Conservation (phyloP, 2,329 filamentous ascomycete species). For the Fusarium sp. region DNA sequence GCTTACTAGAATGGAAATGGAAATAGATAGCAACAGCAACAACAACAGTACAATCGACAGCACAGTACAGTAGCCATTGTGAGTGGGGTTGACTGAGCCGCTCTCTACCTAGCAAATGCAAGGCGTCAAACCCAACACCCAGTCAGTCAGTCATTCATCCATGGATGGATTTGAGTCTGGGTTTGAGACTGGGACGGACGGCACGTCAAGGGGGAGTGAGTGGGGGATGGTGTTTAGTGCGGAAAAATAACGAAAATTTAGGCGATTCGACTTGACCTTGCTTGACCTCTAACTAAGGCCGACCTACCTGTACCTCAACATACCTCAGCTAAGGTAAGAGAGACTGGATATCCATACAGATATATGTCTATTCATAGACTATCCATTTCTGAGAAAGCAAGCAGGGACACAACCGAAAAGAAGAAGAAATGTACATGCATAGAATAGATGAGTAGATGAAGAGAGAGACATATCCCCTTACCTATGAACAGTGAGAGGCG, state of each 20-base stretch:
- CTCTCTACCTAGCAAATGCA: constrained; percentile 34
- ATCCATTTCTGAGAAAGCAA: neutral
- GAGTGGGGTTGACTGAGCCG: constrained; percentile 35
- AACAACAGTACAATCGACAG: neutral
- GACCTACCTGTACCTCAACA: neutral
- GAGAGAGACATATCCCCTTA: neutral
- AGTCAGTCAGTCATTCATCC: neutral
- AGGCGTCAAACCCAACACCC: constrained; percentile 27
- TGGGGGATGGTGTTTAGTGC: constrained; percentile 41
- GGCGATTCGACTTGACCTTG: neutral
- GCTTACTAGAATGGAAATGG: constrained; percentile 5
- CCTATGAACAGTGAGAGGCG: neutral
- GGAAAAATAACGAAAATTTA: constrained; percentile 30
- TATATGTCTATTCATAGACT: neutral
- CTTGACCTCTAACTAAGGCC: neutral
- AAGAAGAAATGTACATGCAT: neutral
- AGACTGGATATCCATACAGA: neutral
- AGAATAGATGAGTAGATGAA: neutral
- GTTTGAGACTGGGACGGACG: constrained; percentile 4
- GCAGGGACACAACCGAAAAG: neutral
- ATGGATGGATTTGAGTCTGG: constrained; percentile 6
- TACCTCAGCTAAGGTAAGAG: neutral
- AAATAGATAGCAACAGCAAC: neutral
- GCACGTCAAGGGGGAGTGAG: constrained; percentile 15
- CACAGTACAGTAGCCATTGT: constrained; percentile 15